These are phyloP conservation scores for Nemania serpens DNA, from an alignment of 2,329 filamentous ascomycete species.

Conservation along the genomic window DNA sequence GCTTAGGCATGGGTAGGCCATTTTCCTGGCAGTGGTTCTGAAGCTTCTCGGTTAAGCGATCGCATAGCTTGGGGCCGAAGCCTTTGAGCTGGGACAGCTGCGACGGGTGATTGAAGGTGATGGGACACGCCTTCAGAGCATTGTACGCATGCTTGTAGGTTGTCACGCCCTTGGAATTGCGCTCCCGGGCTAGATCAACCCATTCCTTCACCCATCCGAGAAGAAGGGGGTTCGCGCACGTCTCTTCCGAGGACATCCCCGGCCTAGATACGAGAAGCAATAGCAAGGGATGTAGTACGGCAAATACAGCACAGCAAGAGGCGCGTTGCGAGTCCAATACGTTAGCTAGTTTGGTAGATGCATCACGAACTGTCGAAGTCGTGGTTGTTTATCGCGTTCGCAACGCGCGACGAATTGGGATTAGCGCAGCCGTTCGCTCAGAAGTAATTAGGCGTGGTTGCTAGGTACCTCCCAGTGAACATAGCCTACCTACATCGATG, in stretches of 20 bases:
- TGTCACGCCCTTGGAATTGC: constrained; percentile 71
- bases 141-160: constrained; percentile 78
- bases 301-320: constrained; percentile 19
- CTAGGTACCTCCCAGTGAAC: too few species aligned
- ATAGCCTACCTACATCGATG: too few species aligned
- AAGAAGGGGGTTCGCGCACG: constrained; percentile 71
- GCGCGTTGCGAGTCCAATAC: not conserved
- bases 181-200: constrained; percentile 70
- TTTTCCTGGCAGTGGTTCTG: constrained; percentile 67
- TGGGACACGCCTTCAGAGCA: constrained; percentile 75
- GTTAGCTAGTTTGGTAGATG: not conserved
- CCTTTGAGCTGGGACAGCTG: constrained; percentile 75
- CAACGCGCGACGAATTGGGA: too few species aligned
- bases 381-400: too few species aligned
- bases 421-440: too few species aligned
- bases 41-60: constrained; percentile 66
- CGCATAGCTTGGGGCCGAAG: constrained; percentile 73
- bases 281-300: not conserved
- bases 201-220: constrained; percentile 78
- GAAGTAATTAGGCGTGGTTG: too few species aligned
- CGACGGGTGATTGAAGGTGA: constrained; percentile 72
- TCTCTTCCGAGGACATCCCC: constrained; percentile 37
- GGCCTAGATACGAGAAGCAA: not conserved
- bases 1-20: constrained; percentile 69
- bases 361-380: not conserved